Evolutionary conservation across 768 basidiomycete species (phyloP).

Genomic region (Dacryopinax primogenitus): DNA sequence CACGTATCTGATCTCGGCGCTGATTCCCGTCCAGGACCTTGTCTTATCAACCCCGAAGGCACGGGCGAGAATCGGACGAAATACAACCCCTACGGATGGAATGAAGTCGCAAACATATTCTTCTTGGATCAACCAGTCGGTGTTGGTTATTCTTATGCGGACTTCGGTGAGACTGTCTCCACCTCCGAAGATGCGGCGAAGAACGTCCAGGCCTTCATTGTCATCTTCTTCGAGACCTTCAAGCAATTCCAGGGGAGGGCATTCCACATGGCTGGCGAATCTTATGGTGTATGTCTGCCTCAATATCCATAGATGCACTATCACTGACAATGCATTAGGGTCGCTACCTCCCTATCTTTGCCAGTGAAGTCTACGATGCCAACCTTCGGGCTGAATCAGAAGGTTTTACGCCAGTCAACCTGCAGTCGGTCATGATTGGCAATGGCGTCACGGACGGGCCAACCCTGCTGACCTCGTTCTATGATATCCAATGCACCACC

Average conservation of each 20-base stretch:
- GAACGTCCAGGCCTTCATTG: slow-evolving; percentile 61
- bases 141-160: slow-evolving; percentile 61
- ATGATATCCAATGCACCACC: slow-evolving; percentile 14
- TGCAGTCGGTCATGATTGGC: slow-evolving; percentile 28
- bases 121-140: slow-evolving; percentile 60
- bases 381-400: slow-evolving; percentile 23
- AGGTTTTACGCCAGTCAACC: slow-evolving; percentile 26
- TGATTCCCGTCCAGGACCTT: slow-evolving; percentile 21
- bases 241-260: slow-evolving; percentile 52
- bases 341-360: slow-evolving; percentile 23
- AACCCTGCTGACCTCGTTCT: slow-evolving; percentile 12
- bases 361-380: slow-evolving; percentile 27
- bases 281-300: slow-evolving; percentile 45
- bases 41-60: slow-evolving; percentile 20
- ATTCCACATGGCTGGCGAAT: slow-evolving; percentile 62
- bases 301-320: neutral
- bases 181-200: slow-evolving; percentile 69
- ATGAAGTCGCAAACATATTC: slow-evolving; percentile 29
- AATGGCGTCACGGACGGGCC: slow-evolving; percentile 25
- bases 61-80: slow-evolving; percentile 15
- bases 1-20: neutral
- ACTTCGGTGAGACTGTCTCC: slow-evolving; percentile 52
- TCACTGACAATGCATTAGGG: neutral
- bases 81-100: slow-evolving; percentile 31
- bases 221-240: slow-evolving; percentile 73